A percentile compares a stretch with the other conserved stretches of the same genome.
phyloP scores from a whole-genome alignment of 306 rosid genomes.

The Quercus agrifolia region DNA sequence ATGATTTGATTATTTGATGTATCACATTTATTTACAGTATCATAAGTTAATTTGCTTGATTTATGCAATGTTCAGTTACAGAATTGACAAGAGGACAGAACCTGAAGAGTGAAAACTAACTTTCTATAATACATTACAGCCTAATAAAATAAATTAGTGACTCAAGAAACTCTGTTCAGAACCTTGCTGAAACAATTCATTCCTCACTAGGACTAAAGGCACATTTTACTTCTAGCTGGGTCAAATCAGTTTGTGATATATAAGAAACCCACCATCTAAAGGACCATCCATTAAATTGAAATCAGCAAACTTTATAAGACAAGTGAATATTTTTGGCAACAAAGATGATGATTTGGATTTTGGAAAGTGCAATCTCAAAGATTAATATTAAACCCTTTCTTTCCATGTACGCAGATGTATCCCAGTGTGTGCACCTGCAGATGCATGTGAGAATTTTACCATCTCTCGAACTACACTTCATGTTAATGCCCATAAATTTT shows the following conservation, averaged over 20 bases:
- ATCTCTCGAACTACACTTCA: not conserved
- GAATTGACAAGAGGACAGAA: not conserved
- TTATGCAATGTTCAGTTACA: not conserved
- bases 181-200: conserved; percentile 33
- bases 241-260: conserved; percentile 31
- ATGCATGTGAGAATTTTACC: not conserved
- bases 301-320: not conserved
- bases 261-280: conserved; percentile 15
- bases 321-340: not conserved
- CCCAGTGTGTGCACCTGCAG: not conserved
- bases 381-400: conserved; percentile 15
- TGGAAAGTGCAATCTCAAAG: conserved; percentile 18
- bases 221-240: conserved; percentile 34
- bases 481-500: not conserved
- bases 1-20: too few species aligned
- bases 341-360: conserved; percentile 14
- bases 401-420: not conserved
- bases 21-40: not conserved
- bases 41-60: not conserved
- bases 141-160: conserved; percentile 18
- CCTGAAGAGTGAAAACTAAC: not conserved
- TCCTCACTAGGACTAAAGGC: conserved; percentile 31
- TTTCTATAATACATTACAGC: not conserved
- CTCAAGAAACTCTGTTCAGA: conserved; percentile 25
- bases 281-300: not conserved